These are phyloP conservation scores for Coniochaeta prunicola DNA, from an alignment of 2,329 filamentous ascomycete species.

Conservation along the genomic window DNA sequence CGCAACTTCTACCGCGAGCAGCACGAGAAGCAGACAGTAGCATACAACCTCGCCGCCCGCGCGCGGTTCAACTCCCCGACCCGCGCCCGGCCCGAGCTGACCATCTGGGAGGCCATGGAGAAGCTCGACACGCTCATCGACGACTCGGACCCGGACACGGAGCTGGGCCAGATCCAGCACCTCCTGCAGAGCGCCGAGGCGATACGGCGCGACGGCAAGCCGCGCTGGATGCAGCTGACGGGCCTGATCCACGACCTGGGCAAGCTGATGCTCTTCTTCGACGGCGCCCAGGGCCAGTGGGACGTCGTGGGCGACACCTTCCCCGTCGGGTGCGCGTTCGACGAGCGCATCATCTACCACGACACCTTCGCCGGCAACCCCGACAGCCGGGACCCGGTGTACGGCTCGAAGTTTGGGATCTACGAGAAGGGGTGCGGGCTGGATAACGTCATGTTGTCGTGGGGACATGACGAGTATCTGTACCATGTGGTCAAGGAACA, in stretches of 20 bases:
- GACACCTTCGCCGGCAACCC: slow-evolving; percentile 71
- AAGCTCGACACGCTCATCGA: slow-evolving; percentile 86
- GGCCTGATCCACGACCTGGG: slow-evolving; percentile 72
- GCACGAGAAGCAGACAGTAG: slow-evolving; percentile 64
- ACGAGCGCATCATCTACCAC: slow-evolving; percentile 71
- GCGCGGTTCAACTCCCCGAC: slow-evolving; percentile 59
- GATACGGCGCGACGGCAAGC: slow-evolving; percentile 75
- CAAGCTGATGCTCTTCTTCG: slow-evolving; percentile 67
- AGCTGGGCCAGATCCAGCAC: slow-evolving; percentile 79
- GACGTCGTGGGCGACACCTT: slow-evolving; percentile 84
- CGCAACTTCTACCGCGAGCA: slow-evolving; percentile 76
- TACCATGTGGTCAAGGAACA: slow-evolving; percentile 83
- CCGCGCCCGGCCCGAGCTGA: slow-evolving; percentile 63
- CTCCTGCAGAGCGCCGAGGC: slow-evolving; percentile 84
- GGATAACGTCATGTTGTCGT: slow-evolving; percentile 80
- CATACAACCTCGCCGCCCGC: slow-evolving; percentile 76
- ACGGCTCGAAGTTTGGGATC: slow-evolving; percentile 70
- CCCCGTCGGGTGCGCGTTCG: slow-evolving; percentile 68
- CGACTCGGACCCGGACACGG: slow-evolving; percentile 82
- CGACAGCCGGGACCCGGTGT: slow-evolving; percentile 62
- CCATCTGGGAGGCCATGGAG: slow-evolving; percentile 84
- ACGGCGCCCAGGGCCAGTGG: slow-evolving; percentile 77
- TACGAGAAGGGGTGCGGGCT: slow-evolving; percentile 72
- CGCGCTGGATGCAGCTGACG: slow-evolving; percentile 71
- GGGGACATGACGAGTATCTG: slow-evolving; percentile 82